Base-by-base conservation (phyloP, 495 filamentous ascomycete genomes). In the Terfezia claveryi region DNA sequence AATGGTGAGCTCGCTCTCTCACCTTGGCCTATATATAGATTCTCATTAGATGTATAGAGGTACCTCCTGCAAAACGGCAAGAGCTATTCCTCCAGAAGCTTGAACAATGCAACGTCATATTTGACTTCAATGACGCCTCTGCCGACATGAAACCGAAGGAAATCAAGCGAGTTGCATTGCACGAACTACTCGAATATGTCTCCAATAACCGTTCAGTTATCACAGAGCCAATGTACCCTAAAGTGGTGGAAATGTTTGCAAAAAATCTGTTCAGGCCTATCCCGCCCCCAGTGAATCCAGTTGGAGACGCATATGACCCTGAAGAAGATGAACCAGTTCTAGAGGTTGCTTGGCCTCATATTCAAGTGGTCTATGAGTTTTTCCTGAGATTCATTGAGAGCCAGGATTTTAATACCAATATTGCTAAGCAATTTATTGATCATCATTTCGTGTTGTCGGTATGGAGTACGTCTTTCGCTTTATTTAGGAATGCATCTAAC, bases 91-190 rank as follows among this genome's bases (percentile, higher is more conserved):
- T 99, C 89, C 87, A 96, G 68, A 99, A 99, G 75, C 92, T 99
- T 63, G 91, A 96, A 64, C 91, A 99, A 69, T 99, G 91, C 73
- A 99, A 99, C 65, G 92, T 99, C 69, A 99, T 99, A 61, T 99
- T 99, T 64, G 91, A 99, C 68, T 99, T 99, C 72, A 99, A 95
- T 68, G 91, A 99, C 65, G 87, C 92, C 41, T 92, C 85, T 57
- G 88, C 81, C 54, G 91, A 99, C 63, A 96, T 96, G 89, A 96
- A 96, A 68, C 93, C 89, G n/a, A 99, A 99, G 68, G 91, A 99
- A 70, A 95, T 99, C 74, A 99, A 99, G 75, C 79, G 91, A 61
- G 70, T 99, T 64, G 92, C 91, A 50, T 77, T 99, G 46, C 91
- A 99, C 64, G 91, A 99, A 65, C 76, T 99, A 36, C 74, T 99